phyloP scores from a whole-genome alignment of 768 basidiomycete species.

The Gelatoporia subvermispora region DNA sequence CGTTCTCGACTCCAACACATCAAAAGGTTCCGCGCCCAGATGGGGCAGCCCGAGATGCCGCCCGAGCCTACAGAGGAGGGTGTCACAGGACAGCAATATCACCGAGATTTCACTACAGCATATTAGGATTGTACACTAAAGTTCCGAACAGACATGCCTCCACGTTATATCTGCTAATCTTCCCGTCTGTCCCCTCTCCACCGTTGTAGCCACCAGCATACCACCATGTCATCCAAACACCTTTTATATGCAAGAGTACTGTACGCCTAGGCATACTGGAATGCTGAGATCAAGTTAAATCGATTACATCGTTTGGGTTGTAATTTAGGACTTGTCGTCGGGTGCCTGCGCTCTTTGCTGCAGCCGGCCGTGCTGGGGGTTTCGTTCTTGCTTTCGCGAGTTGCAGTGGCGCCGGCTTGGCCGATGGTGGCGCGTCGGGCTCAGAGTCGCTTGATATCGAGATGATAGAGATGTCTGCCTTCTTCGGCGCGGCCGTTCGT shows the following conservation, averaged over 20 bases:
- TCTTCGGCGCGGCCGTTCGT: not conserved
- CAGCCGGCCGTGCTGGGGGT: not conserved
- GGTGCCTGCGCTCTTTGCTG: conserved; percentile 4
- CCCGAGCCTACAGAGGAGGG: conserved; percentile 20
- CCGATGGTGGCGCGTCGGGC: conserved; percentile 3
- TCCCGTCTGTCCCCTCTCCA: not conserved
- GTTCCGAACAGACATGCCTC: not conserved
- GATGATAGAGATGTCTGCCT: conserved; percentile 23
- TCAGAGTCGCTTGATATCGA: conserved; percentile 38
- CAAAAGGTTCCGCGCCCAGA: conserved; percentile 48
- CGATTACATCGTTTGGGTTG: conserved; percentile 31
- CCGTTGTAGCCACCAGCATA: conserved; percentile 10
- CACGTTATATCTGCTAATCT: too few species aligned
- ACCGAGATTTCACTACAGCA: conserved; percentile 27
- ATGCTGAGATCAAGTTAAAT: conserved; percentile 30
- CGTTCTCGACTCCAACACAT: conserved; percentile 74
- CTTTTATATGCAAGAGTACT: not conserved
- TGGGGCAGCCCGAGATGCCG: conserved; percentile 13
- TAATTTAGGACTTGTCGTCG: not conserved
- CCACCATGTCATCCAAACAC: conserved; percentile 3
- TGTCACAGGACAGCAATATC: conserved; percentile 24
- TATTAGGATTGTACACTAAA: conserved; percentile 15
- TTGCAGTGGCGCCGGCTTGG: conserved; percentile 18
- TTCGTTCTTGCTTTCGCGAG: conserved; percentile 18
- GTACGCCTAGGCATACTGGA: not conserved